These are phyloP conservation scores for Suzukiozyma palmioleophila DNA, from an alignment of 1,139 yeast species.

Conservation along the genomic window DNA sequence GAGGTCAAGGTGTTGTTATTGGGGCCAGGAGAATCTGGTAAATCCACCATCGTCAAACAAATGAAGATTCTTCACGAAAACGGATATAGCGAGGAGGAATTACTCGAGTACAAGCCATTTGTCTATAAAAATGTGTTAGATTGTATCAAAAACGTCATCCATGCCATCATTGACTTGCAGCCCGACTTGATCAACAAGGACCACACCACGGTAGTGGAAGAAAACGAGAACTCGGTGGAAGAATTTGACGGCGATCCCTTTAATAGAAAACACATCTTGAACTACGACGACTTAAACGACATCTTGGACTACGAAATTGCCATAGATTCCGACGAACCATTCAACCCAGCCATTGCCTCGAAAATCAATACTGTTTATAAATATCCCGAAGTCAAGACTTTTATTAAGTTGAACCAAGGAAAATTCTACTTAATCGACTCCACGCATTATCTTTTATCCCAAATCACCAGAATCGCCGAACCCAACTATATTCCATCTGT, in stretches of 20 bases:
- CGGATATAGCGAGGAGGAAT: conserved; percentile 63
- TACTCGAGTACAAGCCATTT: conserved; percentile 62
- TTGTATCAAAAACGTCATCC: conserved; percentile 57
- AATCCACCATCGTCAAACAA: conserved; percentile 72
- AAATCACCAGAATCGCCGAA: conserved; percentile 57
- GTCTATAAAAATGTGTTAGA: conserved; percentile 66
- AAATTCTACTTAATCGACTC: conserved; percentile 86
- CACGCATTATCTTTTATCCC: conserved; percentile 73
- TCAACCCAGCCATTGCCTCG: conserved; percentile 41
- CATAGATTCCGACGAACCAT: conserved; percentile 42
- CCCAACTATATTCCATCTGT: conserved; percentile 66
- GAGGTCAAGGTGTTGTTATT: conserved; percentile 61
- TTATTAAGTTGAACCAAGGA: conserved; percentile 59
- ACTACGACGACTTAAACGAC: conserved; percentile 40
- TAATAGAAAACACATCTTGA: conserved; percentile 20
- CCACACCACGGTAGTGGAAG: conserved; percentile 6
- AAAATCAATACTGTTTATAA: conserved; percentile 51
- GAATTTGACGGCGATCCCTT: conserved; percentile 12
- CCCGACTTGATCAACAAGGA: conserved; percentile 44
- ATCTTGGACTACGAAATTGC: conserved; percentile 48
- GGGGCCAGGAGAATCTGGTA: conserved; percentile 81
- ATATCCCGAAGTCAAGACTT: conserved; percentile 50
- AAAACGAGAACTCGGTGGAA: conserved; percentile 11
- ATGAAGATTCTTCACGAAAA: conserved; percentile 69
- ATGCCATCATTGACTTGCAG: conserved; percentile 49